phyloP scores from a whole-genome alignment of 306 rosid genomes.

The Luffa aegyptiaca region DNA sequence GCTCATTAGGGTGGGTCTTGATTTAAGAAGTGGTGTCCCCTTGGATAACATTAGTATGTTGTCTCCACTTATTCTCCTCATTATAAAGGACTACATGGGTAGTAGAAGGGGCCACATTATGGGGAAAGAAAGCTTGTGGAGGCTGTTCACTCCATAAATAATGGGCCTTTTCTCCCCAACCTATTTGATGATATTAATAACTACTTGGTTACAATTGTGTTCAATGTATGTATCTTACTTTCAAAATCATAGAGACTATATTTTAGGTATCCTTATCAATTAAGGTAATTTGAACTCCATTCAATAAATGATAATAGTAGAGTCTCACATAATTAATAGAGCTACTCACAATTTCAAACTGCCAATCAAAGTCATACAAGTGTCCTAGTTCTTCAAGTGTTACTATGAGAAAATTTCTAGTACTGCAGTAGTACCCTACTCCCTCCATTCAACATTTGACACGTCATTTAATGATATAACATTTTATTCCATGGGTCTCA shows the following conservation, averaged over 20 bases:
- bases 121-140: not conserved
- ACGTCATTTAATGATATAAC: no score
- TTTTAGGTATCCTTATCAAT: not conserved
- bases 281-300: not conserved
- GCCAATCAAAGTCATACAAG: not conserved
- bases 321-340: not conserved
- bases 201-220: not conserved
- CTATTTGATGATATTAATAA: not conserved
- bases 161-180: not conserved
- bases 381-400: no score
- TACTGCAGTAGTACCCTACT: no score
- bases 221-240: not conserved
- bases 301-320: not conserved
- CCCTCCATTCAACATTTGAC: no score
- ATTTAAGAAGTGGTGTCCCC: not conserved
- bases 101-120: constrained; percentile 1
- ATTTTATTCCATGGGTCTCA: no score
- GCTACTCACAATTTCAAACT: not conserved
- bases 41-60: not conserved
- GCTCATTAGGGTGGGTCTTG: not conserved
- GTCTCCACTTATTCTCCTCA: not conserved
- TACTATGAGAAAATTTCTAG: no score
- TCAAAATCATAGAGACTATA: not conserved
- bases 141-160: not conserved
- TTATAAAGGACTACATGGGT: not conserved